Conservation (phyloP, 257 asterid species). For the Petunia secreta region DNA sequence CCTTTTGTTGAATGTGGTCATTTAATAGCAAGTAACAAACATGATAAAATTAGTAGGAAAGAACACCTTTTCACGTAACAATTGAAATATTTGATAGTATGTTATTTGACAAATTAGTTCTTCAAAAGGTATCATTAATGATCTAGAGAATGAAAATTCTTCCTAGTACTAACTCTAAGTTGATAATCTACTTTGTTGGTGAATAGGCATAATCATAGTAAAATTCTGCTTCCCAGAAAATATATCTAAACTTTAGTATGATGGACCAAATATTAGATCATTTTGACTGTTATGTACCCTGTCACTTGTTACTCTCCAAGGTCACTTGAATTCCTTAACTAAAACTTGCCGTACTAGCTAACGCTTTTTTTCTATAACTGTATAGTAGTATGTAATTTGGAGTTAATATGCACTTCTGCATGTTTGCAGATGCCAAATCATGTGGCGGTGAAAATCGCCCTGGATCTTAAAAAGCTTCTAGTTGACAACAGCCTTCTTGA, state of each 20-base stretch:
- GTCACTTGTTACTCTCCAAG: background rate
- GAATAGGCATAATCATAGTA: background rate
- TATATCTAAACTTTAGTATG: background rate
- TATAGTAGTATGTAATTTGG: background rate
- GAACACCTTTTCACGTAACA: background rate
- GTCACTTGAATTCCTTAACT: background rate
- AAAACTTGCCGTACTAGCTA: background rate
- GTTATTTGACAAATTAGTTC: background rate
- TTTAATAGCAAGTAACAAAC: too few species aligned
- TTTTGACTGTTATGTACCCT: background rate
- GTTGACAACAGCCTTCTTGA: slow-evolving; percentile 92
- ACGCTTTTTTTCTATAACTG: background rate
- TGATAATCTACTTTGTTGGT: background rate
- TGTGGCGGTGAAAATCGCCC: slow-evolving; percentile 93
- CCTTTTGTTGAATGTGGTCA: too few species aligned
- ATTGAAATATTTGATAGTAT: background rate
- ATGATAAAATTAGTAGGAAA: background rate
- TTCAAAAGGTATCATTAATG: background rate
- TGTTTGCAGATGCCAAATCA: slow-evolving; percentile 87
- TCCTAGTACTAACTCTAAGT: background rate
- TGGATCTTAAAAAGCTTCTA: slow-evolving; percentile 91
- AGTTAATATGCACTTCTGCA: background rate
- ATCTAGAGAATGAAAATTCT: background rate
- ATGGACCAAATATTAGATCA: background rate
- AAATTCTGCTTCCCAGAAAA: background rate